phyloP scores from a whole-genome alignment of 2,329 filamentous ascomycete genomes.

The Allantophomopsis lycopodina region DNA sequence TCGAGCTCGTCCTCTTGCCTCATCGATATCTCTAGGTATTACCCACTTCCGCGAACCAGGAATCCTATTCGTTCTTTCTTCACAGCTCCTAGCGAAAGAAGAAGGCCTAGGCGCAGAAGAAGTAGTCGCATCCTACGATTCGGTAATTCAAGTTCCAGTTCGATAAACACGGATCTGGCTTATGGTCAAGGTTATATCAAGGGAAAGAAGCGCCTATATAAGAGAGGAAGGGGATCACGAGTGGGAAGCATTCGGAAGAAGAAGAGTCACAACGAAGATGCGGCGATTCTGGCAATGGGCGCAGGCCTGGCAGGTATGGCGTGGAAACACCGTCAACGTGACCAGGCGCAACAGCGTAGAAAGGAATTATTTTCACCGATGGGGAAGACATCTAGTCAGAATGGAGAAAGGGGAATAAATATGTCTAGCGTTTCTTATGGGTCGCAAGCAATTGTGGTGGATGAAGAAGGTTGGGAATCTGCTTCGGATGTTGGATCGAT shows the following conservation, averaged over 20 bases:
- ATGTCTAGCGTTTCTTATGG: too few relatives aligned
- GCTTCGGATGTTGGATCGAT: slow-evolving; percentile 37
- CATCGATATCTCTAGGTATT: slow-evolving; percentile 50
- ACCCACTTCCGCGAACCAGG: slow-evolving; percentile 27
- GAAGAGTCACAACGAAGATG: slow-evolving; percentile 16
- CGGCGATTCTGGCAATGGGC: slow-evolving; percentile 30
- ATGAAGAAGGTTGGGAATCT: slow-evolving; percentile 45
- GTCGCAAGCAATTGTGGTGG: slow-evolving; percentile 8
- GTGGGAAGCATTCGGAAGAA: slow-evolving; percentile 14
- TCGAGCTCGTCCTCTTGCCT: slow-evolving; percentile 44
- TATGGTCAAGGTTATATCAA: slow-evolving; percentile 49
- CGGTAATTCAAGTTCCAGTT: slow-evolving; percentile 52
- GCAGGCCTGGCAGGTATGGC: slow-evolving; percentile 30
- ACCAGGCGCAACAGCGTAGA: slow-evolving; percentile 17
- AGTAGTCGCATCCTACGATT: slow-evolving; percentile 39
- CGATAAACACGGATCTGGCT: slow-evolving; percentile 53
- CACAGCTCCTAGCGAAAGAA: slow-evolving; percentile 39
- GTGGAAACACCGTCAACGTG: slow-evolving; percentile 20
- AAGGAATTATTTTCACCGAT: slow-evolving; percentile 5
- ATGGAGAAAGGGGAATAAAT: neutral
- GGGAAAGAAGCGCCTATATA: neutral
- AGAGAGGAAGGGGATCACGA: slow-evolving; percentile 12
- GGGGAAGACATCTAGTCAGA: slow-evolving; percentile 3
- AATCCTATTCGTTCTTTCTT: slow-evolving; percentile 46
- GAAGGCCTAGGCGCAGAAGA: slow-evolving; percentile 28